phyloP scores from a whole-genome alignment of 352 stramenopile genomes.

The Phytopythium aichiense region DNA sequence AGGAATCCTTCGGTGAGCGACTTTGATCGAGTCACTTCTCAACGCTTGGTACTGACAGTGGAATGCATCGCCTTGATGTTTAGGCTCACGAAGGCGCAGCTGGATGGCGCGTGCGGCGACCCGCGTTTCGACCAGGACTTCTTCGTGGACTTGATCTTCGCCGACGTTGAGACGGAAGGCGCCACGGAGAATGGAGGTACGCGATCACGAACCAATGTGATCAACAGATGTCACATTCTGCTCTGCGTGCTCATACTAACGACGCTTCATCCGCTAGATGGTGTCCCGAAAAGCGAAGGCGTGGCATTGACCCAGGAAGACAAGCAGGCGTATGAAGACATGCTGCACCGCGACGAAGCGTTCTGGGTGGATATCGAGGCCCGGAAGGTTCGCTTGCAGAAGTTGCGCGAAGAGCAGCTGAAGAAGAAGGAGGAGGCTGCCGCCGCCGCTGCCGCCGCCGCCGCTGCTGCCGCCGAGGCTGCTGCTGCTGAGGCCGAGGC shows the following conservation, averaged over 20 bases:
- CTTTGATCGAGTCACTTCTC: not conserved
- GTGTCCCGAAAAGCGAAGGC: conserved; percentile 53
- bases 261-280: not conserved
- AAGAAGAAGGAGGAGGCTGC: conserved; percentile 64
- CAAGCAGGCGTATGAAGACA: conserved; percentile 82
- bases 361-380: conserved; percentile 87
- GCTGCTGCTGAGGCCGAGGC: conserved; percentile 33
- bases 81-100: conserved; percentile 94
- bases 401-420: conserved; percentile 62
- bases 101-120: conserved; percentile 94
- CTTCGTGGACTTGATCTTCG: conserved; percentile 97
- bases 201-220: not conserved
- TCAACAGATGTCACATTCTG: too few relatives aligned
- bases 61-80: not conserved
- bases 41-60: not conserved
- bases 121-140: conserved; percentile 94
- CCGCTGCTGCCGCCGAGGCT: conserved; percentile 29
- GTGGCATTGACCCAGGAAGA: conserved; percentile 77
- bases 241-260: not conserved
- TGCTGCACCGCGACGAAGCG: conserved; percentile 81
- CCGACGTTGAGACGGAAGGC: conserved; percentile 84
- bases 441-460: conserved; percentile 44
- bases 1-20: conserved; percentile 86
- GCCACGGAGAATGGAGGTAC: conserved; percentile 9
- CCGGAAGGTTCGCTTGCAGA: conserved; percentile 67